Base-by-base conservation (phyloP, 129 eudicot species). In the Pulicaria dysenterica region DNA sequence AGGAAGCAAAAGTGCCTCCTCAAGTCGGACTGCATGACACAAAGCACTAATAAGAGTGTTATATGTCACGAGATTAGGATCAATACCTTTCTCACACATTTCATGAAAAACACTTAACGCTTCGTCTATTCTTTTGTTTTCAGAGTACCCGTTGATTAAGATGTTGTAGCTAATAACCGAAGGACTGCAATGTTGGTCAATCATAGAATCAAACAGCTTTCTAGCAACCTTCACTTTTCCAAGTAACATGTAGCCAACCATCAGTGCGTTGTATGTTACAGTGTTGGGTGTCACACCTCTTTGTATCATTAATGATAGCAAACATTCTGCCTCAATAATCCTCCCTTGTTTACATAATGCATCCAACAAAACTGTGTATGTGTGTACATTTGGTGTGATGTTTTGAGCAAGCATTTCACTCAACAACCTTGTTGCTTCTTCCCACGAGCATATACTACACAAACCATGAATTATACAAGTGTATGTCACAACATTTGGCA, bases 401-500 rank as follows among this genome's bases (percentile, higher is more conserved):
- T 67, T 59, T 43, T 24, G 53, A 48, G 47, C 50, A 65, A 58
- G 64, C 83, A 79, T 73, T 58, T 79, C 83, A 66, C 36, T 45
- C 56, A 73, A 58, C 79, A 79, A 73, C 10, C 24, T 43, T 56
- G 60, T 40, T 11, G 79, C 75, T n/a, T 66, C 75, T 51, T 79
- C 58, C 83, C 83, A 79, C 6, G 49, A 68, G 43, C 55, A 37
- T 14, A 67, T 2, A 58, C 17, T 67, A 67, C 83, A 79, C 42
- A 79, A 79, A 38, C 79, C 83, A 8, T 67, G 66, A 73, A 73
- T 68, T 34, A 73, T 58, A 19, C 75, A 58, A 41, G 73, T 73
- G 64, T 73, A 79, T 8, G 83, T 73, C 24, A 73, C 79, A 42
- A 79, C 71, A 50, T 79, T 73, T 15, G 83, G 79, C 42, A 45